A percentile compares a stretch with the other conserved stretches of the same genome.
These are phyloP conservation scores for Prunus mume DNA, from an alignment of 306 rosid genomes.

Conservation along the genomic window DNA sequence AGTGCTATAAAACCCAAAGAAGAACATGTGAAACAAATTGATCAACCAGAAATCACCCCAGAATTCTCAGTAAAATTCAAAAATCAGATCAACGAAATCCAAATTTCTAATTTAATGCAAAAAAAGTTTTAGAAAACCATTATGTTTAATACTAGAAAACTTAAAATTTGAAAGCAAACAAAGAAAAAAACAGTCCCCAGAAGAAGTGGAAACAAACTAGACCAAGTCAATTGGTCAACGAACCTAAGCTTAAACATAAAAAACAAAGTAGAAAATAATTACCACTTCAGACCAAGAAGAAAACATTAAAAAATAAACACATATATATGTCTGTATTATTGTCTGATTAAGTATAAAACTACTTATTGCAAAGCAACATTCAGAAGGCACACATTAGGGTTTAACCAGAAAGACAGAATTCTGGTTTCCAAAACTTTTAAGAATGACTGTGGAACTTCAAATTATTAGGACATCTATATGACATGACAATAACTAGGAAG, in stretches of 20 bases:
- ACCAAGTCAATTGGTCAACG: neutral
- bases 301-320: too few species aligned
- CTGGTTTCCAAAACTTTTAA: neutral
- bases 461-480: neutral
- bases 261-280: neutral
- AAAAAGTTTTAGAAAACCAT: neutral
- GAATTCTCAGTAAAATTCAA: neutral
- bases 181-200: neutral
- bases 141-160: neutral
- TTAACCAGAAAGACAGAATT: neutral
- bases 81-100: neutral
- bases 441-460: neutral
- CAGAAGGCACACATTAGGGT: neutral
- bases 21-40: conserved; percentile 15
- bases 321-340: too few species aligned
- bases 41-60: neutral
- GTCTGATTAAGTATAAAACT: neutral
- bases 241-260: neutral
- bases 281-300: neutral
- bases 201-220: neutral
- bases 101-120: neutral
- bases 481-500: conserved; percentile 1
- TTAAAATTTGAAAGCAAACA: neutral
- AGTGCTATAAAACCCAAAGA: conserved; percentile 52
- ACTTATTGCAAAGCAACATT: neutral